phyloP scores from a whole-genome alignment of 2,329 filamentous ascomycete species.

The Pezicula rhizophila region DNA sequence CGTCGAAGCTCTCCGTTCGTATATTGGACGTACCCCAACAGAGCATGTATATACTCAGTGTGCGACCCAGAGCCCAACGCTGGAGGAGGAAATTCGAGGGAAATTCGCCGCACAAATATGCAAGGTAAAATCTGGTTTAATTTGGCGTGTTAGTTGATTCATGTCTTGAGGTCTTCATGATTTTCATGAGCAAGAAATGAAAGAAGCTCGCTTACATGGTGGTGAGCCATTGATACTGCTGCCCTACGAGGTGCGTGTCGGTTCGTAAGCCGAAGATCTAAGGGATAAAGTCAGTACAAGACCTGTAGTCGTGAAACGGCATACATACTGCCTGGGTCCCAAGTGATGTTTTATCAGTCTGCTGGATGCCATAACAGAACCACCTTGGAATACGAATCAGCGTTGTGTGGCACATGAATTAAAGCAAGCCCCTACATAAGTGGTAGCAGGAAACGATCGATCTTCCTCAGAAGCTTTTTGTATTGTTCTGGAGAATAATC shows the following conservation, averaged over 20 bases:
- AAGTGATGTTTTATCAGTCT: conserved; percentile 42
- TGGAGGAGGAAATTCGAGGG: not conserved
- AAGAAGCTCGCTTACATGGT: conserved; percentile 16
- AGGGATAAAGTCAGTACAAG: too few relatives aligned
- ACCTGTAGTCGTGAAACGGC: too few relatives aligned
- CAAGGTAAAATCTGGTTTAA: conserved; percentile 19
- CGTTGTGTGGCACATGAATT: too few relatives aligned
- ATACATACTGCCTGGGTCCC: conserved; percentile 36
- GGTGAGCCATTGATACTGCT: conserved; percentile 43
- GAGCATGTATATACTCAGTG: not conserved
- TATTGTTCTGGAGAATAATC: conserved; percentile 33
- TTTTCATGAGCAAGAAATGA: not conserved
- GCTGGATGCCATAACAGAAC: conserved; percentile 42
- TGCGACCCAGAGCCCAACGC: not conserved
- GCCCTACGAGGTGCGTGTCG: conserved; percentile 37
- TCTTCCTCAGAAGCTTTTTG: conserved; percentile 33
- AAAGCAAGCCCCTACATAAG: conserved; percentile 34
- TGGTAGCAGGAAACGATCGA: conserved; percentile 39
- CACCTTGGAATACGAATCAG: conserved; percentile 8
- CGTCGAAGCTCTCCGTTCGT: not conserved
- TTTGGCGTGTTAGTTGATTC: not conserved
- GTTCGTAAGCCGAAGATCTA: conserved; percentile 35
- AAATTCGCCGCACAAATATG: conserved; percentile 3
- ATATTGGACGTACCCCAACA: not conserved
- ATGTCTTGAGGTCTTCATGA: not conserved